Evolutionary conservation across 2,329 filamentous ascomycete genomes (phyloP), one percentile per base, ranked within the genome.

Genomic region (Camptophora hylomeconis): DNA sequence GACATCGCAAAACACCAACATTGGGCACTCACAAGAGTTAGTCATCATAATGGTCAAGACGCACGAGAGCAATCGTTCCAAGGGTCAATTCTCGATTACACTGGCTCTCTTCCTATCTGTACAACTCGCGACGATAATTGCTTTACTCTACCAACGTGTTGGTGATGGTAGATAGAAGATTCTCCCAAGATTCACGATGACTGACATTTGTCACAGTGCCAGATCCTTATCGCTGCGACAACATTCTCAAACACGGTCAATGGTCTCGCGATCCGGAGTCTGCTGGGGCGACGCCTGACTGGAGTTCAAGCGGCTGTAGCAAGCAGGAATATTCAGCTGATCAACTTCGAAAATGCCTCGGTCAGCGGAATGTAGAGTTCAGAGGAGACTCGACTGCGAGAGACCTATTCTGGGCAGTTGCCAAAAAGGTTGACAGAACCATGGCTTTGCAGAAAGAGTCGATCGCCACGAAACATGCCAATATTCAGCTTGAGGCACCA

Each of bases 261-360:
- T 75, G 71, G 69, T 51, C 60, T 21, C 51, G 57, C 24, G 36
- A 25, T 20, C 32, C 12, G 14, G 31, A 11, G 4, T n/a, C 12
- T 7, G 11, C 9, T 18, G 28, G 5, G 10, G 20, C 47, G 49
- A 30, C 39, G 36, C 20, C 40, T 50, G 56, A 18, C 58, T 76
- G 72, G 72, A 67, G 74, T 32, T 66, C 72, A 4, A 58, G 59
- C 13, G 67, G 67, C 15, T 78, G 74, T 49, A 63, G 68, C 35
- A 56, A 75, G 44, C 63, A 67, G 35, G 52, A 64, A 30, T 75
- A 75, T 49, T 56, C 59, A 6, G 44, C 49, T 5, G 46, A 58
- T n/a, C 65, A 71, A 20, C 58, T 75, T 21, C 49, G 54, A 11
- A 49, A 52, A 24, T 79, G 74, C 43, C 56, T 74, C 13, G 51